Evolutionary conservation across 768 basidiomycete species (phyloP), one percentile per base, ranked within the genome.

Genomic region (Sutorius australiensis): DNA sequence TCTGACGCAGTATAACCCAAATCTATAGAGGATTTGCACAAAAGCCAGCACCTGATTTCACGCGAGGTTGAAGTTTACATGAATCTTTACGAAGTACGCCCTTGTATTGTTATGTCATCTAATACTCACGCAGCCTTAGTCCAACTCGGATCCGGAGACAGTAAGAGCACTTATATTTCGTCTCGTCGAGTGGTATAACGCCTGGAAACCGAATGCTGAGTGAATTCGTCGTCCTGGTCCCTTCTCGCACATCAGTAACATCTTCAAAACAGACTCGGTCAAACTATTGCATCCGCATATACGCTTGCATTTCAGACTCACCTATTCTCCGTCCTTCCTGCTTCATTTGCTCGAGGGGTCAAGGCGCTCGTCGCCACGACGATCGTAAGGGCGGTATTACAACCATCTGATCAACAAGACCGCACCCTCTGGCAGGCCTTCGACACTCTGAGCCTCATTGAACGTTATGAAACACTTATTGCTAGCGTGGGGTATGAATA

Each of bases 401-500:
- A 45, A 27, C 59, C 66, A 1, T 58, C 65, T 7, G 65, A 68
- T 16, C 67, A 72, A 2, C 69, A 61, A 27, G 71, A 76, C 34
- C 50, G 61, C 11, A 27, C 62, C 14, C 64, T 86, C 32, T 84
- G 87, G 84, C 69, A 72, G 17, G 72, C 82, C 2, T 83, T 90
- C 54, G 87, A 87, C 50, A 72, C 73, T 1, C 79, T 95, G 0
- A 89, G 89, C 5, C 73, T 95, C 9, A 75, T 89, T 27, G 88
- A 91, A 55, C 84, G 91, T 28, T 92, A 88, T 63, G 92, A 95
- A 62, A 80, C 83, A 7, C 80, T 93, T 52, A 82, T 98, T 28
- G 83, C 89, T 17, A 84, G 83, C 46, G 86, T 94, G 4, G 89
- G 91, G 28, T 92, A 93, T 58, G 87, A 89, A 62, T 82, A 84